Evolutionary conservation across 495 filamentous ascomycete species (phyloP), one percentile per base, ranked within the genome.

Genomic region (Rostrohypoxylon terebratum): DNA sequence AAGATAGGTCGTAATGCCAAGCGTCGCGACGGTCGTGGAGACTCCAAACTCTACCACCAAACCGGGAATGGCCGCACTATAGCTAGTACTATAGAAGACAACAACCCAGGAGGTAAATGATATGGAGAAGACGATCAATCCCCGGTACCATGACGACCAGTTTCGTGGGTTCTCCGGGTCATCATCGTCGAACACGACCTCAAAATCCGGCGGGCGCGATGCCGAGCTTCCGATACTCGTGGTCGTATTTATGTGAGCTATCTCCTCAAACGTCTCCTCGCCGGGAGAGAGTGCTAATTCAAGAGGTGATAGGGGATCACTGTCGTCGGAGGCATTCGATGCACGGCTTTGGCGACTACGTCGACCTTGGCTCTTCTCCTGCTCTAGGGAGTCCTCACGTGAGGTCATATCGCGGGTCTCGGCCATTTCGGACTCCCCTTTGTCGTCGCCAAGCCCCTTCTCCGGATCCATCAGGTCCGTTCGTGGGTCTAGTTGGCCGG

Each of bases 11-110:
- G 93, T 96, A 38, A 97, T 81, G 0, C 93, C 93, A 6, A 97
- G 81, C 1, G 92, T 92, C 13, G 88, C 87, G 25, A 91, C 71
- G 0, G 88, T 85, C 42, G 86, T 79, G 11, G 73, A 69, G 33
- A 89, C 82, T 54, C 83, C 75, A 75, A 93, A 96, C 59, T 92
- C 87, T 16, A 84, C 77, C 80, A 89, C 88, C 77, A 97, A 85
- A 1, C 90, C 88, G 0, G 88, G 82, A 21, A 89, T 86, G 33
- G 88, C 89, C 0, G 90, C 87, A 14, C 92, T 92, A 79, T 94
- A 97, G 63, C 89, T 91, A 2, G 94, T 97, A 13, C 89, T 92
- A 78, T 95, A 96, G n/a, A 97, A 81, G 23, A 97, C 91, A 73
- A 94, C 88, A 11, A 90, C 84, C 77, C 91, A 88, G 5, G 91